These are phyloP conservation scores for Mycena albidolilacea DNA, from an alignment of 768 basidiomycete species.

Conservation along the genomic window DNA sequence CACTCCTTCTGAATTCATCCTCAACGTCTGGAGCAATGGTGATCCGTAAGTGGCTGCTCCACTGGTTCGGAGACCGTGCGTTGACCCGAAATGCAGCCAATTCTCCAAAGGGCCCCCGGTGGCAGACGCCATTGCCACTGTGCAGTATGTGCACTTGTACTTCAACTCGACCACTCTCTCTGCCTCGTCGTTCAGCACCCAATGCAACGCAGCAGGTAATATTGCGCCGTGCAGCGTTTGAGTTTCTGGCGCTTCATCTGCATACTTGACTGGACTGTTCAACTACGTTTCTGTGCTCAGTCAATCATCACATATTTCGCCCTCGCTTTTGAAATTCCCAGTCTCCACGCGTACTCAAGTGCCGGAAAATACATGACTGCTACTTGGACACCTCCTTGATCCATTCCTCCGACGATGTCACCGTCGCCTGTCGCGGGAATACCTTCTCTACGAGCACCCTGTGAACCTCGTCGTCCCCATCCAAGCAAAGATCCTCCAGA, in stretches of 20 bases:
- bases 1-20: constrained; percentile 28
- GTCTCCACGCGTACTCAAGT: constrained; percentile 52
- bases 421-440: not conserved
- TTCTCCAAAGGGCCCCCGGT: constrained; percentile 39
- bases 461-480: not conserved
- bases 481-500: constrained; percentile 1
- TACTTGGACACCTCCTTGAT: constrained; percentile 4
- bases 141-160: constrained; percentile 38
- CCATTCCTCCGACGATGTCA: not conserved
- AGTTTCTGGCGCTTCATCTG: not conserved
- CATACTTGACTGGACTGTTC: not conserved
- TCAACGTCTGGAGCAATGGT: constrained; percentile 9
- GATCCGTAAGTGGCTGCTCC: constrained; percentile 16
- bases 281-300: too few species aligned
- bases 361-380: constrained; percentile 56
- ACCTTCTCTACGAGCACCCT: not conserved
- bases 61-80: too few species aligned
- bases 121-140: constrained; percentile 33
- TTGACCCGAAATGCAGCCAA: not conserved
- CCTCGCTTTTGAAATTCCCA: too few species aligned
- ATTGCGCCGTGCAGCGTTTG: constrained; percentile 35
- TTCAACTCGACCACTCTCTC: constrained; percentile 39
- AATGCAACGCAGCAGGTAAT: constrained; percentile 33
- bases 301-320: too few species aligned
- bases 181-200: constrained; percentile 30